Base-by-base conservation (phyloP, 139 green algal species). In the Tetradesmus obliquus region DNA sequence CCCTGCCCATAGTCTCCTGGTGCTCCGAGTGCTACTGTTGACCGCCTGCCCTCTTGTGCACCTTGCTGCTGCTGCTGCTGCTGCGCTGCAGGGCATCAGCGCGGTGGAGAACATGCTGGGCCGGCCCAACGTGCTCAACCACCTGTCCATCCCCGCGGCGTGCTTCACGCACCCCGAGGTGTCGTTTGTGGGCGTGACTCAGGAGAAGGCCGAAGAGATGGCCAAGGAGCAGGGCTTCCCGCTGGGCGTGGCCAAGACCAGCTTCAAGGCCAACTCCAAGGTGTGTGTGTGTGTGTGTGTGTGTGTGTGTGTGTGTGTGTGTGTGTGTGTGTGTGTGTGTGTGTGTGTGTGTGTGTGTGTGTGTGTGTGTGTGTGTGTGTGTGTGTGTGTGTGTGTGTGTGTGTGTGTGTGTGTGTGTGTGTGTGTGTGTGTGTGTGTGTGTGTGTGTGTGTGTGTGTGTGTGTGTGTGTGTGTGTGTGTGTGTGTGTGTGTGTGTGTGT, bases 111-210 rank as follows among this genome's bases (percentile, higher is more conserved):
- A 98, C 96, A 99, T 99, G 87, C 93, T 90, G 89, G 98, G 96
- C 69, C 95, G 97, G 17, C 89, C 95, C 15, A 96, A 99, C 62
- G 96, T 98, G 92, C 94, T 99, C 82, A 99, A 99, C 97, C 98
- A 99, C 95, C 57, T 95, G 80, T 96, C 94, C 19, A 92, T 99
- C 9, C 98, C 98, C 5, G 98, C 98, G 55, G 98, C 98, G 57
- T 99, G 98, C 97, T 99, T 99, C 96, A 99, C 98, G 8, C 98
- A 99, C 95, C 98, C 98, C 5, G 98, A 99, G 94, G 96, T 99
- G 79, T 97, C 95, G 55, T 99, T 99, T 91, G 98, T 99, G 92
- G 98, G 98, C 9, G n/a, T 98, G 86, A 99, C 98, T 3, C 97
- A 99, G 96, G 98, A 99, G 81, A 95, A 96, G 84, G 98, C 98